These are phyloP conservation scores for Ophiobolus disseminans DNA, from an alignment of 2,329 filamentous ascomycete species.

Conservation along the genomic window DNA sequence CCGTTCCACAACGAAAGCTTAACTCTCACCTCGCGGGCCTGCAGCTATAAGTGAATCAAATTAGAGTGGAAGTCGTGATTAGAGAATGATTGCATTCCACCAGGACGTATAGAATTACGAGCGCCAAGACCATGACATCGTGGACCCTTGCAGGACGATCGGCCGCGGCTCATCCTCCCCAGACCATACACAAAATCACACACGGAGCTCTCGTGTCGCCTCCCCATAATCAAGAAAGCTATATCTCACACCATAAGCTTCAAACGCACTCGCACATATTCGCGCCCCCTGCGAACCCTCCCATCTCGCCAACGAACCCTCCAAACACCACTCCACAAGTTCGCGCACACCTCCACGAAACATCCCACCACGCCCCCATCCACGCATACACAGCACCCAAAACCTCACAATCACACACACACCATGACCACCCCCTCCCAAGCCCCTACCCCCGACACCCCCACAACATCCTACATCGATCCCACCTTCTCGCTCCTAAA, in stretches of 20 bases:
- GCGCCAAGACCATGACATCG: constrained; percentile 17
- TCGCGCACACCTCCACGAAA: too few species aligned
- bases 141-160: constrained; percentile 19
- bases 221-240: not conserved
- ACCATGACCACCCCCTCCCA: constrained; percentile 1
- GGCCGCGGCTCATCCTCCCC: constrained; percentile 14
- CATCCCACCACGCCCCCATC: not conserved
- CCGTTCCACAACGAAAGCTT: too few species aligned
- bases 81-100: constrained; percentile 1
- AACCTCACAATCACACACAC: not conserved
- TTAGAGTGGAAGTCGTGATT: too few species aligned
- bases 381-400: not conserved
- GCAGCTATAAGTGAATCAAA: too few species aligned
- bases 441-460: constrained; percentile 17
- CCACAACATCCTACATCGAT: constrained; percentile 62
- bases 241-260: too few species aligned
- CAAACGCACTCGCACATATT: too few species aligned
- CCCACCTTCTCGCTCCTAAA: constrained; percentile 78
- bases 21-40: too few species aligned
- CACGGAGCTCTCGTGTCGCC: too few species aligned
- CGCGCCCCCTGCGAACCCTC: too few species aligned
- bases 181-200: constrained; percentile 3
- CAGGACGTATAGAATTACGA: too few species aligned
- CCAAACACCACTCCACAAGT: too few species aligned
- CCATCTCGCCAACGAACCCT: too few species aligned